Percentiles rank a stretch among this genome's conserved stretches.
Evolutionary conservation across 2,329 filamentous ascomycete species (phyloP).

Genomic region (Penicillium frequentans): DNA sequence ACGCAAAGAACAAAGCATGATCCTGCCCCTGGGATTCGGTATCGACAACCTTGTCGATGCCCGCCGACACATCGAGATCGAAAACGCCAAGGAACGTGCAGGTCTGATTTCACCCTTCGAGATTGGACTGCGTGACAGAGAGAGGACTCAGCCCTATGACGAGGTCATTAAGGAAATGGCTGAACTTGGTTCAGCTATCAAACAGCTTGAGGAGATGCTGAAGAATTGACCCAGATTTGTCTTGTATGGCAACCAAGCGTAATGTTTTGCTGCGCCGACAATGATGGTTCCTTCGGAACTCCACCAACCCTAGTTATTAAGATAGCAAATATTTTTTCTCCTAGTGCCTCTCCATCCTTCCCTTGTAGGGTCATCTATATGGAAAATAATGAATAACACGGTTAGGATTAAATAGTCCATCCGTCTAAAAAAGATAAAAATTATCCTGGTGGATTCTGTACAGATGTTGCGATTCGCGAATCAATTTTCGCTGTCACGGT

Average conservation of each 20-base stretch:
- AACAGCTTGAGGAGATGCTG: neutral
- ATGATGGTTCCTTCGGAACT: neutral
- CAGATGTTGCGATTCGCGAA: neutral
- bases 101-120: neutral
- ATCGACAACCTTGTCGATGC: neutral
- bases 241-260: neutral
- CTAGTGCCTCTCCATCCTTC: too few species aligned
- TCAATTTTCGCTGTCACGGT: slow-evolving; percentile 18
- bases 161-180: neutral
- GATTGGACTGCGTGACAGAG: neutral
- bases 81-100: neutral
- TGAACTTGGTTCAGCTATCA: neutral
- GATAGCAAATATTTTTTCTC: neutral
- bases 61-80: neutral
- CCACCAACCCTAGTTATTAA: neutral
- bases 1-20: neutral
- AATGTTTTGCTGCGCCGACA: neutral
- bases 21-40: neutral
- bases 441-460: neutral
- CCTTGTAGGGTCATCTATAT: too few species aligned
- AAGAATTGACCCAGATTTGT: neutral
- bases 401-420: neutral
- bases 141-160: neutral
- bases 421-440: neutral
- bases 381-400: too few species aligned